Evolutionary conservation across 1,284 basidiomycete genomes (phyloP).

Genomic region (Xerocomus nothofagi): DNA sequence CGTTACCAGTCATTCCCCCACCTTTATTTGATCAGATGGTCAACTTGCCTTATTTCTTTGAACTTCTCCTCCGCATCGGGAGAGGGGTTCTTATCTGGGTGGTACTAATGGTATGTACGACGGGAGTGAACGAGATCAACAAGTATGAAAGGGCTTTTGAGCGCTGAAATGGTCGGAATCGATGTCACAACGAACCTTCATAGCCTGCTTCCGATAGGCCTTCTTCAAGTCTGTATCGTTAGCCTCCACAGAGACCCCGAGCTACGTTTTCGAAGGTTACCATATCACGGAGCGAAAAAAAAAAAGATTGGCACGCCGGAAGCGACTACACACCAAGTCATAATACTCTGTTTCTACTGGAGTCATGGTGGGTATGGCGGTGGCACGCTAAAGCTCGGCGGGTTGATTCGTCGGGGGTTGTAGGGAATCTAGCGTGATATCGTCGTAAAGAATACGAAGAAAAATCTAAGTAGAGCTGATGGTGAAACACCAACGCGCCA

Average conservation of each 20-base stretch:
- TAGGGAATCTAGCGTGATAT: conserved; percentile 8
- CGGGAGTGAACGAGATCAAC: neutral
- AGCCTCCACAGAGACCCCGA: conserved; percentile 51
- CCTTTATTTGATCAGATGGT: conserved; percentile 12
- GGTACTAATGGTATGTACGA: conserved; percentile 57
- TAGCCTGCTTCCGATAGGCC: conserved; percentile 93
- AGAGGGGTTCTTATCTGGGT: conserved; percentile 91
- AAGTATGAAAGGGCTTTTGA: neutral
- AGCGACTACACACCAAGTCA: conserved; percentile 49
- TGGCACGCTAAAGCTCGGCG: neutral
- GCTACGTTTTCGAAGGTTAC: conserved; percentile 30
- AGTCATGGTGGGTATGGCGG: conserved; percentile 41
- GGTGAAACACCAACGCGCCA: conserved; percentile 8
- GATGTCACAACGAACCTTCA: conserved; percentile 63
- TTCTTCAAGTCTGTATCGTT: conserved; percentile 86
- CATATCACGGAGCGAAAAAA: neutral
- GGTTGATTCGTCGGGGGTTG: conserved; percentile 2
- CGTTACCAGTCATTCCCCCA: conserved; percentile 27
- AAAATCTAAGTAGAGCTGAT: neutral
- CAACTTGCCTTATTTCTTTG: conserved; percentile 83
- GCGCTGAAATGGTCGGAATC: neutral
- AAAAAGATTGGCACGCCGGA: conserved; percentile 4
- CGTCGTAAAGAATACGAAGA: conserved; percentile 3
- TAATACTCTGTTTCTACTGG: conserved; percentile 69
- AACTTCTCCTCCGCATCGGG: conserved; percentile 90